These are phyloP conservation scores for Monilinia polystroma DNA, from an alignment of 2,329 filamentous ascomycete genomes.

Conservation along the genomic window DNA sequence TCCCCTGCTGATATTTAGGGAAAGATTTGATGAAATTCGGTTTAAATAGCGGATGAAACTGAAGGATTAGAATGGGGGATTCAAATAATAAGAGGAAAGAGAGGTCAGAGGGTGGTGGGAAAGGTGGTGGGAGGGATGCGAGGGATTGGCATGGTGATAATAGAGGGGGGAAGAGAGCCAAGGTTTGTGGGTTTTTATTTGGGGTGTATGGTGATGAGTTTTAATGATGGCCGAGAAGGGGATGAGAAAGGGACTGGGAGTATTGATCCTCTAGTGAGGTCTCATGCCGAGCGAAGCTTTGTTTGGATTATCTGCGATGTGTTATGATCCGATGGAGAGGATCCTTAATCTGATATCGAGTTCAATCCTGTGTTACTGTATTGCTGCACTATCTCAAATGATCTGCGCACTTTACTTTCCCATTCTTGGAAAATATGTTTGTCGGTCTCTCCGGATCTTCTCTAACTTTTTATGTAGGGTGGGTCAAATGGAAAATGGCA, in stretches of 20 bases:
- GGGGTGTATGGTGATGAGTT: too few species aligned
- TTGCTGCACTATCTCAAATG: neutral
- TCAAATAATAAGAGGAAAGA: constrained; percentile 27
- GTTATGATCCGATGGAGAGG: neutral
- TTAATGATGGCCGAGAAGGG: too few species aligned
- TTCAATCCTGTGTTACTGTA: neutral
- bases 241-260: neutral
- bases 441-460: neutral
- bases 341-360: neutral
- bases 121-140: constrained; percentile 8
- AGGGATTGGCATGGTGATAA: constrained; percentile 13
- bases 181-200: constrained; percentile 7
- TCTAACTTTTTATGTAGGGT: constrained; percentile 34
- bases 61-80: constrained; percentile 3
- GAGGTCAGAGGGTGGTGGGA: constrained; percentile 19
- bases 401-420: neutral
- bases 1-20: too few species aligned
- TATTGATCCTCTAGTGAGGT: neutral
- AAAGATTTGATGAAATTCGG: too few species aligned
- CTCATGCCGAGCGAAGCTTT: neutral
- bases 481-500: constrained; percentile 60
- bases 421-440: constrained; percentile 4
- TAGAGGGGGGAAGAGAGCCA: constrained; percentile 26
- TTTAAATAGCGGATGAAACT: neutral
- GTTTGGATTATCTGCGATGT: neutral